A percentile compares a stretch with the other conserved stretches of the same genome.
Conservation (phyloP, 2,329 filamentous ascomycete genomes). For the Curvularia verruculosa region DNA sequence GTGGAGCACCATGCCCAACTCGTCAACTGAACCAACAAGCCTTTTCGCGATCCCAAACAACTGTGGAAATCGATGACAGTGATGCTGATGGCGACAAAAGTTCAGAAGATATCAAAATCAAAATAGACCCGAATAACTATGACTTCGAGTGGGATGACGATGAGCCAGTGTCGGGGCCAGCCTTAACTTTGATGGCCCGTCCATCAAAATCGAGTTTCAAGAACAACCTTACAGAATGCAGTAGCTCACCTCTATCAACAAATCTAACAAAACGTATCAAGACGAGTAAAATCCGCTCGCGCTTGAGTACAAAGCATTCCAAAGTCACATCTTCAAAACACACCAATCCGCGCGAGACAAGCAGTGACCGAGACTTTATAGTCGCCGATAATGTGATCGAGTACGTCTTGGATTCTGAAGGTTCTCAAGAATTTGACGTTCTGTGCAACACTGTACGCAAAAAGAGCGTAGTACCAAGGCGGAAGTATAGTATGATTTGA, state of each 20-base stretch:
- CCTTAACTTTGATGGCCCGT: not conserved
- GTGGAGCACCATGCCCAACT: not conserved
- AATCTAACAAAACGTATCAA: not conserved
- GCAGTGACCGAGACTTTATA: slow-evolving; percentile 10
- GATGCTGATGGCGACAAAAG: not conserved
- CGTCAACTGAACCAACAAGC: not conserved
- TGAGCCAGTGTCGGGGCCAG: not conserved
- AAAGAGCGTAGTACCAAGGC: not conserved
- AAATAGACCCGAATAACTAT: slow-evolving; percentile 24
- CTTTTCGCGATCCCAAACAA: not conserved
- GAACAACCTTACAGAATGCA: not conserved
- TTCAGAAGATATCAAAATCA: not conserved
- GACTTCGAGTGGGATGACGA: slow-evolving; percentile 23
- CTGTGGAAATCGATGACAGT: no score
- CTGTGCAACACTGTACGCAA: not conserved
- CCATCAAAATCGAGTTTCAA: not conserved
- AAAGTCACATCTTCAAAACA: not conserved
- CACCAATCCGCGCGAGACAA: slow-evolving; percentile 7
- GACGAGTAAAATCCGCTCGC: not conserved
- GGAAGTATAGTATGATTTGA: not conserved
- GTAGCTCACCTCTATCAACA: not conserved
- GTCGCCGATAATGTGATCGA: slow-evolving; percentile 5
- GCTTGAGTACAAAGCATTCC: not conserved
- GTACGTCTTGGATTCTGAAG: slow-evolving; percentile 1
- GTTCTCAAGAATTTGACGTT: not conserved